These are phyloP conservation scores for grape (Vitis vinifera) DNA, from an alignment of 164 flowering plant species.

Conservation along the genomic window ASM3070453v1 NC_081813.1:803001-803500, in stretches of 20 bases:
- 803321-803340: constrained; percentile 86
- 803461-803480: constrained; percentile 79
- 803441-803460: constrained; percentile 83
- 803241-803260: constrained; percentile 73
- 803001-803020: constrained; percentile 21
- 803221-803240: constrained; percentile 83
- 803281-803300: constrained; percentile 60
- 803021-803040: constrained; percentile 41
- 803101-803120: constrained; percentile 59
- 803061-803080: constrained; percentile 91
- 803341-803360: constrained; percentile 65
- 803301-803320: constrained; percentile 59
- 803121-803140: constrained; percentile 49
- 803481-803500: constrained; percentile 63
- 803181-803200: constrained; percentile 70
- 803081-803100: constrained; percentile 90
- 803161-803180: constrained; percentile 67
- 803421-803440: constrained; percentile 93
- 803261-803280: constrained; percentile 84
- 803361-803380: constrained; percentile 88
- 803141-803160: constrained; percentile 86
- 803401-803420: constrained; percentile 88
- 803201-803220: constrained; percentile 73
- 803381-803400: constrained; percentile 69
- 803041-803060: constrained; percentile 79